Conservation (phyloP, 176 grass and related monocot genomes). For the Microstegium vimineum region DNA sequence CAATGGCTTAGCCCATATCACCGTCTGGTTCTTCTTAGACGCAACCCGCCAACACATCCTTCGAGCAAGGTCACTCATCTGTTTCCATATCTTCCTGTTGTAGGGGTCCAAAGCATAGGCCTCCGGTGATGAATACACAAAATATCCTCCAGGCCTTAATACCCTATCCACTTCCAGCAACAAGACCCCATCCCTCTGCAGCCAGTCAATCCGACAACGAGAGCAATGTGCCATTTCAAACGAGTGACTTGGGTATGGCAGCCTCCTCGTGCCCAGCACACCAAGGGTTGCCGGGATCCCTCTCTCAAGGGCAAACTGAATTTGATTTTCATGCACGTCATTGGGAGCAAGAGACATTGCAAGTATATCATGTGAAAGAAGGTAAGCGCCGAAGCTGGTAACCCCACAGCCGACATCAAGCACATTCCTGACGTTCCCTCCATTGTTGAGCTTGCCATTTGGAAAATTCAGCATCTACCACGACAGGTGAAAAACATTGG, state of each 20-base stretch:
- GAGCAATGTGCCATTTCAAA: constrained; percentile 79
- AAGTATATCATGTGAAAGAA: constrained; percentile 52
- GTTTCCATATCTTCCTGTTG: constrained; percentile 64
- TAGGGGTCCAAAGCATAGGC: constrained; percentile 59
- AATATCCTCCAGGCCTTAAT: constrained; percentile 74
- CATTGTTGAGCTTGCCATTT: constrained; percentile 55
- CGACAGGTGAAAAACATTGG: background rate
- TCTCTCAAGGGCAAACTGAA: constrained; percentile 83
- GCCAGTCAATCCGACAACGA: constrained; percentile 71
- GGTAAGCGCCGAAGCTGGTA: constrained; percentile 76
- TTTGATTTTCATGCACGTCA: constrained; percentile 85
- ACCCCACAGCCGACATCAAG: constrained; percentile 80
- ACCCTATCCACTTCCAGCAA: constrained; percentile 70
- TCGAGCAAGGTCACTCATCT: constrained; percentile 55
- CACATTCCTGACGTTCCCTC: constrained; percentile 64
- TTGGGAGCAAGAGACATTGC: constrained; percentile 75
- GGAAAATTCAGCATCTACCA: constrained; percentile 68
- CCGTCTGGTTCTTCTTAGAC: constrained; percentile 70
- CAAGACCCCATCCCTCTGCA: constrained; percentile 82
- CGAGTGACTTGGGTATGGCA: constrained; percentile 59
- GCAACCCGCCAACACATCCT: constrained; percentile 78
- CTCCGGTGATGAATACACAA: constrained; percentile 76
- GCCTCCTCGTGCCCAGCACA: constrained; percentile 65
- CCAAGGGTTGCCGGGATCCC: constrained; percentile 67
- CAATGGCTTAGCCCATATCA: constrained; percentile 79